Evolutionary conservation across 805 yeast genomes (phyloP), one percentile per base, ranked within the genome.

Genomic region (Candida xyloterini): DNA sequence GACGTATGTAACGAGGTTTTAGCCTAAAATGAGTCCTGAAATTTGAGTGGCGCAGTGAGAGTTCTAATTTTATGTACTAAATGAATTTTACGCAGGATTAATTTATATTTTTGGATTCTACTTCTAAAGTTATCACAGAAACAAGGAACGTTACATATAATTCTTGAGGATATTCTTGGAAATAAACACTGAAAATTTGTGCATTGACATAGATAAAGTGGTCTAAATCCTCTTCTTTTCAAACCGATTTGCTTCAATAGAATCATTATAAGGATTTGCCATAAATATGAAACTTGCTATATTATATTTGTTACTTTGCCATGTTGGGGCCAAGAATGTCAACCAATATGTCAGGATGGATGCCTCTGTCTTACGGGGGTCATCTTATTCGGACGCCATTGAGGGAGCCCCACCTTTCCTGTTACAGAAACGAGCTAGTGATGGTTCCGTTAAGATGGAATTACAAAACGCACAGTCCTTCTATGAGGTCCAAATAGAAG

Each of bases 401-500:
- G 15, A 10, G 5, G 49, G 46, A 3, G 48, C 34, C 3, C 42
- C 48, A 26, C 51, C 65, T 4, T 27, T 14, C 20, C 10, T 48
- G 27, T 30, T 59, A 5, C 51, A 53, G 18, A 60, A 53, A 38
- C 47, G 66, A 21, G 43, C 50, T 13, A 48, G 37, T 9, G 51
- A 48, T 27, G 65, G 58, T 7, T 38, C 48, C 2, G 63, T 63
- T 8, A 50, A 53, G 3, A 56, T 68, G 40, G 60, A 48, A 5
- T 45, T 75, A 14, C 48, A 52, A 8, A 75, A 74, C 46, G 62
- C 66, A 36, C 45, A 53, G 10, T 57, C 67, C 6, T 77, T 74
- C 46, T 77, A 74, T 48, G 60, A 73, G 14, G 74, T 71, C 2
- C 62, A 61, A 5, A 43, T 76, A 23, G 50, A 58, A 16, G 55